Evolutionary conservation across 2,329 filamentous ascomycete genomes (phyloP).

Genomic region (Venturia effusa): DNA sequence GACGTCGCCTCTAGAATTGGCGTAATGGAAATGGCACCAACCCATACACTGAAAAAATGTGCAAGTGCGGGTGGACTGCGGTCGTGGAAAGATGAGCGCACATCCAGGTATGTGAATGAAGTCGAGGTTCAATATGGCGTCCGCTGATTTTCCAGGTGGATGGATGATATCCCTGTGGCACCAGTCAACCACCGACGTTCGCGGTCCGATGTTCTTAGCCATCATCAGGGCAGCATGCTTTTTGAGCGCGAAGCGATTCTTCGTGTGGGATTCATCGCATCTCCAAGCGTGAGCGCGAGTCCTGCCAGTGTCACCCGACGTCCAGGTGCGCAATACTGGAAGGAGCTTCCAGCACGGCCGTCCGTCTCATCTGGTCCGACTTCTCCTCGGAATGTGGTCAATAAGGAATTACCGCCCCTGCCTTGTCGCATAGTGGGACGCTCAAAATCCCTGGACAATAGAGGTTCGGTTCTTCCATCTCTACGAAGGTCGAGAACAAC

Average conservation of each 20-base stretch:
- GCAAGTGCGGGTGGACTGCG: not conserved
- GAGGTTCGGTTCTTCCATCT: not conserved
- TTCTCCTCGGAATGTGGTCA: not conserved
- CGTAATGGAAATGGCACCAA: not conserved
- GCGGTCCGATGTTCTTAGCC: not conserved
- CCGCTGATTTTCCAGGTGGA: not conserved
- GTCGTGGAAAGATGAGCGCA: not conserved
- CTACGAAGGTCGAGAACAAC: not conserved
- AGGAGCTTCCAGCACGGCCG: conserved; percentile 1
- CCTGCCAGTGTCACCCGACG: not conserved
- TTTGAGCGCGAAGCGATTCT: not conserved
- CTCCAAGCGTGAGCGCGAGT: not conserved
- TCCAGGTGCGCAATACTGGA: not conserved
- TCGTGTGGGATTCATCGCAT: conserved; percentile 1
- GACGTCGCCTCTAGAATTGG: not conserved
- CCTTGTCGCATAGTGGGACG: not conserved
- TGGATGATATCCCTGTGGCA: not conserved
- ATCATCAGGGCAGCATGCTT: not conserved
- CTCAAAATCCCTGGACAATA: not conserved
- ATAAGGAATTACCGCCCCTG: not conserved
- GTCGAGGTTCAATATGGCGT: too few species aligned
- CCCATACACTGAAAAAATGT: not conserved
- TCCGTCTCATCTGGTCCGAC: not conserved
- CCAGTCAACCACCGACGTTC: not conserved
- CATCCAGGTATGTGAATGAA: not conserved